Evolutionary conservation across 2,329 filamentous ascomycete species (phyloP).

Genomic region (Pseudopyrenochaeta lycopersici): DNA sequence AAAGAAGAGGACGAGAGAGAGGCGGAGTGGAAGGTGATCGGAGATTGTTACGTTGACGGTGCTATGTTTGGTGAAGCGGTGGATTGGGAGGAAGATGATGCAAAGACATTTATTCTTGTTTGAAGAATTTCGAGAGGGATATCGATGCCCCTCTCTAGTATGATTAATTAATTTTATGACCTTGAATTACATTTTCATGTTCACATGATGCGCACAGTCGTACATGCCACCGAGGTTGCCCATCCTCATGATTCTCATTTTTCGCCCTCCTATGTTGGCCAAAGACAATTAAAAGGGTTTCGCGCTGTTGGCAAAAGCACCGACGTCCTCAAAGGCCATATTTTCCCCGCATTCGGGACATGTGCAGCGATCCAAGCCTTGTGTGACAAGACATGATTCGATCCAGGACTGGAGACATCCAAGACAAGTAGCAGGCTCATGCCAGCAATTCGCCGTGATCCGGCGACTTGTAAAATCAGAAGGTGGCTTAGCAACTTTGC

Average conservation of each 20-base stretch:
- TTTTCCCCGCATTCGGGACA: slow-evolving; percentile 43
- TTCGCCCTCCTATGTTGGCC: neutral
- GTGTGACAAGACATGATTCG: slow-evolving; percentile 25
- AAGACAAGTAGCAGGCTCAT: slow-evolving; percentile 39
- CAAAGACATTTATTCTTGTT: slow-evolving; percentile 17
- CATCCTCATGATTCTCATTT: neutral
- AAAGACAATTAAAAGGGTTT: neutral
- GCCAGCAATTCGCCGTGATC: slow-evolving; percentile 36
- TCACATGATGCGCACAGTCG: neutral
- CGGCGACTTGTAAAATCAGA: slow-evolving; percentile 30
- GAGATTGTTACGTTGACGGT: slow-evolving; percentile 25
- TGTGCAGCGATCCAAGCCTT: slow-evolving; percentile 25
- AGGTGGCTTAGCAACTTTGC: slow-evolving; percentile 30
- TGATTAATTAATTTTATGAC: slow-evolving; percentile 9
- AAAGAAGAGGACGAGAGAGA: slow-evolving; percentile 5
- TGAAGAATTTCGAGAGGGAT: slow-evolving; percentile 7
- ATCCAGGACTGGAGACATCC: slow-evolving; percentile 39
- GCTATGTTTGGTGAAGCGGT: slow-evolving; percentile 26
- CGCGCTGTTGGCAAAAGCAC: slow-evolving; percentile 27
- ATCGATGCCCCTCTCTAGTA: slow-evolving; percentile 6
- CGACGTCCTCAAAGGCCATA: slow-evolving; percentile 36
- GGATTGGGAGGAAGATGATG: slow-evolving; percentile 11
- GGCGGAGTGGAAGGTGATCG: slow-evolving; percentile 18
- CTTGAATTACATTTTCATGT: neutral
- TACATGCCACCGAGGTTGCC: too few species aligned